Base-by-base conservation (phyloP, 176 grass and related monocot species). In the Avena insularis region DNA sequence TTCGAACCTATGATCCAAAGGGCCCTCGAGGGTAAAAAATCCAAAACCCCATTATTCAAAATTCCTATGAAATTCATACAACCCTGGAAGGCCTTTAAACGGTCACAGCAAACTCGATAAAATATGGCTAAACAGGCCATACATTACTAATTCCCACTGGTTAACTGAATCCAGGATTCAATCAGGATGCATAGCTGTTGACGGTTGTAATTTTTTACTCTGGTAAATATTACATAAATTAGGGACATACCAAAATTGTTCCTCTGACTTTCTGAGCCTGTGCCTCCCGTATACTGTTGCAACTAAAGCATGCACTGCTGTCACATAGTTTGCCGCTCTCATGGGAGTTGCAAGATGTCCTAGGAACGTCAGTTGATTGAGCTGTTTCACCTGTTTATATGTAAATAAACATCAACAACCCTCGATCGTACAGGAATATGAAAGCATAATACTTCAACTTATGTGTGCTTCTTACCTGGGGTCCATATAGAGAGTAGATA, bases 401-500 rank as follows among this genome's bases (percentile, higher is more conserved):
- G 71, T 71, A 12, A 49, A 73, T 47, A 10, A 84, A 57, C 38
- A 19, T 80, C 31, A 87, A 20, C 8, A 67, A 75, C 9, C 9
- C 56, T 14, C 1, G 1, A 83, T 3, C 1, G 49, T n/a, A 23
- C 21, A 20, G 64, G 65, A 51, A 35, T 56, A n/a, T 66, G 17
- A 56, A 40, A 8, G 1, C 29, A 47, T 80, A 53, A 63, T 79
- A 81, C 13, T 61, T 54, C 36, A 54, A 70, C 40, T 83, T 43
- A 79, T 46, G 27, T 57, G 49, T 47, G 15, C 19, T 45, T 81
- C 90, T 88, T 90, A 80, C 93, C 93, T 90, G 94, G 92, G 20
- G 90, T 92, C 94, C 94, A 97, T 90, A 97, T 92, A 53, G 92
- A 91, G 27, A 97, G 88, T 51, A 97, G 90, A 75, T 94, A 97